Evolutionary conservation across 139 green algal species (phyloP).

Genomic region (Edaphochlamys debaryana): DNA sequence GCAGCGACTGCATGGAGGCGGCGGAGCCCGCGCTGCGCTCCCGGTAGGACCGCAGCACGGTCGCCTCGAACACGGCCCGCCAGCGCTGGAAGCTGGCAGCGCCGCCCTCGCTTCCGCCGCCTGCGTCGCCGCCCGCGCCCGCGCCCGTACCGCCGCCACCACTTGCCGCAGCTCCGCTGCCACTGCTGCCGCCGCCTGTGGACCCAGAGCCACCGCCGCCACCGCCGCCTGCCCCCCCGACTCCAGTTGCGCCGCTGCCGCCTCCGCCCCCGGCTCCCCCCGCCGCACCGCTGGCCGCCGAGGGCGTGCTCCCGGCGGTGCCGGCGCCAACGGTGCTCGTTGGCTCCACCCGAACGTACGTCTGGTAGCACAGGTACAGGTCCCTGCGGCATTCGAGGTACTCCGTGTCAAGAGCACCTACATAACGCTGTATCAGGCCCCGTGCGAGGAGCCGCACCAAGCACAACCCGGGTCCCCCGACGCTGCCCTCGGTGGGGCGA

Average conservation of each 20-base stretch:
- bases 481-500: no score
- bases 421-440: no score
- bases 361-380: constrained; percentile 31
- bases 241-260: background rate
- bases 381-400: no score
- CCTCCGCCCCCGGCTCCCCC: background rate
- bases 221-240: background rate
- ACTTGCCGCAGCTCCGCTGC: background rate
- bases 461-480: no score
- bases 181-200: no score
- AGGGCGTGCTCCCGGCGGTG: no score
- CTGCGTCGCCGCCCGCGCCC: background rate
- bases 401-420: no score
- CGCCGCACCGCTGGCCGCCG: background rate
- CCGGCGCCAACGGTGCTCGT: background rate
- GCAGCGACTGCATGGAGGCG: background rate
- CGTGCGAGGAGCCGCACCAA: no score
- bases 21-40: no score
- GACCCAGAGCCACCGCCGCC: no score
- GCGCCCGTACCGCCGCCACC: no score
- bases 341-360: background rate
- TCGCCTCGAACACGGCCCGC: background rate
- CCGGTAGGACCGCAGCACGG: background rate
- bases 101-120: background rate
- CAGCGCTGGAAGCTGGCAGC: background rate